Conservation (phyloP, 2,329 filamentous ascomycete species). For the Xylaria sp. region DNA sequence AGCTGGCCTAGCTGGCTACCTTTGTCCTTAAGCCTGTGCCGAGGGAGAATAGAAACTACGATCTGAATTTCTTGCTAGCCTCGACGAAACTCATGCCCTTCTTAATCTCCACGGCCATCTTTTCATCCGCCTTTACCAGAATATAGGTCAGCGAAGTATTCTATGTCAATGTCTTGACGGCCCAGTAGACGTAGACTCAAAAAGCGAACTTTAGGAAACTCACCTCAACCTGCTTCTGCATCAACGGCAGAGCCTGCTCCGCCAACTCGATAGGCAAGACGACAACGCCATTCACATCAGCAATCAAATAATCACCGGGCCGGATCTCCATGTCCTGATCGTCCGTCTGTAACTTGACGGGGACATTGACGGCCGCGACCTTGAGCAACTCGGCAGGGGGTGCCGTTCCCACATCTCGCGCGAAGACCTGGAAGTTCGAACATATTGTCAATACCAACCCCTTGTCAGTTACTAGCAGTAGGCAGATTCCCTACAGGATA, state of each 20-base stretch:
- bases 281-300: constrained; percentile 59
- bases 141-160: constrained; percentile 16
- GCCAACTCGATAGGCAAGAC: constrained; percentile 54
- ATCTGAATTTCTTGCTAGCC: constrained; percentile 56
- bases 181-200: neutral
- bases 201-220: neutral
- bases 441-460: neutral
- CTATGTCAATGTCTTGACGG: neutral
- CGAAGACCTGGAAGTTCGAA: constrained; percentile 51
- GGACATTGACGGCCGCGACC: constrained; percentile 55
- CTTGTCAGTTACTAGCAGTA: neutral
- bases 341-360: constrained; percentile 52
- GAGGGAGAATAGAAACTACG: neutral
- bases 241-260: constrained; percentile 54
- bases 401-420: constrained; percentile 57
- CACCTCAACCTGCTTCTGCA: constrained; percentile 53
- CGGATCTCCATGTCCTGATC: constrained; percentile 53
- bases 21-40: neutral
- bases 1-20: neutral
- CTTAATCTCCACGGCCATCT: constrained; percentile 55
- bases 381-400: constrained; percentile 56
- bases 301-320: constrained; percentile 58
- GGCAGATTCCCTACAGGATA: constrained; percentile 51
- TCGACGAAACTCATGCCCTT: constrained; percentile 57
- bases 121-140: constrained; percentile 50